Evolutionary conservation across 352 stramenopile genomes (phyloP).

Genomic region (Globisporangium okanoganense): DNA sequence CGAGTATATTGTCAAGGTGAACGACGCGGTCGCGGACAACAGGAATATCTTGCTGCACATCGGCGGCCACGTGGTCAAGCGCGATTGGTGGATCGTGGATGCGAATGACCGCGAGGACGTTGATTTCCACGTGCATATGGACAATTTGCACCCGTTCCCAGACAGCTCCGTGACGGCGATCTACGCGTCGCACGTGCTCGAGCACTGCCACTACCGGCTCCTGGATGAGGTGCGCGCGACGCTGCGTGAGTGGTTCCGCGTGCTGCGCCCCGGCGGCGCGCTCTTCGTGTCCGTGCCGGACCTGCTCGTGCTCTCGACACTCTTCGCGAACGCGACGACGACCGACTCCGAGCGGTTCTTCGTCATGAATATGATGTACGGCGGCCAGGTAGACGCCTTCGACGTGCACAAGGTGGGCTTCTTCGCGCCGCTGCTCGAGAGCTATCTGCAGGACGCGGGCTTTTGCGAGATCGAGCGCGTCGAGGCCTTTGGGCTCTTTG

Average conservation of each 20-base stretch:
- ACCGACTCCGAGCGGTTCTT: conserved; percentile 47
- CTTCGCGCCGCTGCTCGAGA: conserved; percentile 43
- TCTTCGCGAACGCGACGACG: conserved; percentile 57
- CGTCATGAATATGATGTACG: conserved; percentile 77
- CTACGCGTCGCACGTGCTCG: conserved; percentile 75
- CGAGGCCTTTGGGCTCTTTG: conserved; percentile 49
- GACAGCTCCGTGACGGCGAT: conserved; percentile 52
- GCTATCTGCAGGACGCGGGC: conserved; percentile 36
- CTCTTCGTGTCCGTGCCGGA: conserved; percentile 68
- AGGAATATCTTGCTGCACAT: conserved; percentile 58
- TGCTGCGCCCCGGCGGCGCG: conserved; percentile 50
- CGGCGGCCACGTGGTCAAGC: conserved; percentile 34
- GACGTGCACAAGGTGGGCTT: conserved; percentile 83
- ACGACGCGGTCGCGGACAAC: conserved; percentile 20
- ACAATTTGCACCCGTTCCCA: conserved; percentile 63
- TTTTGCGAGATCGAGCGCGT: conserved; percentile 59
- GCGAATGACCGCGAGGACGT: conserved; percentile 37
- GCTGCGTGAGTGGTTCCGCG: conserved; percentile 67
- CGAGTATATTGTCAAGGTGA: conserved; percentile 36
- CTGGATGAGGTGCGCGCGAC: conserved; percentile 40
- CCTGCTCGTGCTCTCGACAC: conserved; percentile 43
- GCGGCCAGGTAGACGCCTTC: conserved; percentile 55
- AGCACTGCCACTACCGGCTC: conserved; percentile 67
- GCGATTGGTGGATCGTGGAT: conserved; percentile 74
- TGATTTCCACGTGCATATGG: conserved; percentile 65